Evolutionary conservation across 805 yeast genomes (phyloP).

Genomic region (Schizosaccharomyces japonicus): DNA sequence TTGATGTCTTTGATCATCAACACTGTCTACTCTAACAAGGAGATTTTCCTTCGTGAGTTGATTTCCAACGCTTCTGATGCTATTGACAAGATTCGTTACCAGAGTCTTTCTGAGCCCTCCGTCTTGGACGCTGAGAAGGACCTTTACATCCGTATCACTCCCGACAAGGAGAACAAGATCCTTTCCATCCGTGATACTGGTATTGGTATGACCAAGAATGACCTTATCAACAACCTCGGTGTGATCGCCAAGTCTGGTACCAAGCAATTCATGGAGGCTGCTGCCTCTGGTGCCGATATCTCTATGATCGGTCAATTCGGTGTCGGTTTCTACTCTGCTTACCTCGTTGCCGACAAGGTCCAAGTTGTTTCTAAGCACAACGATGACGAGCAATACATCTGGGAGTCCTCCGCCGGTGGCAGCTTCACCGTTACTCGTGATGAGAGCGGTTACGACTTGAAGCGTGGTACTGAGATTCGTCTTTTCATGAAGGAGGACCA

Average conservation of each 20-base stretch:
- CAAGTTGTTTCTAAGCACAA: slow-evolving; percentile 96
- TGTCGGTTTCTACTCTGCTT: slow-evolving; percentile 98
- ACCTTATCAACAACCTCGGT: slow-evolving; percentile 95
- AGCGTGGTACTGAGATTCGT: slow-evolving; percentile 90
- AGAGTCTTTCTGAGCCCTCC: slow-evolving; percentile 77
- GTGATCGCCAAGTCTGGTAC: slow-evolving; percentile 99
- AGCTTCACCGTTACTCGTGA: slow-evolving; percentile 90
- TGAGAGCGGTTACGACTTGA: slow-evolving; percentile 36
- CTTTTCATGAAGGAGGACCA: slow-evolving; percentile 96
- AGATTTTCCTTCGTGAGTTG: slow-evolving; percentile 94
- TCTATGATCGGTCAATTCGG: slow-evolving; percentile 99
- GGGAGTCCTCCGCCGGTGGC: slow-evolving; percentile 99
- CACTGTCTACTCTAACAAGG: slow-evolving; percentile 98
- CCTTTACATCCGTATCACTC: slow-evolving; percentile 89
- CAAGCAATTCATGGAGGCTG: slow-evolving; percentile 97
- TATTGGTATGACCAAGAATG: slow-evolving; percentile 99
- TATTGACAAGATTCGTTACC: slow-evolving; percentile 90
- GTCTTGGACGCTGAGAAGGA: slow-evolving; percentile 88
- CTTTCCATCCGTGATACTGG: slow-evolving; percentile 97
- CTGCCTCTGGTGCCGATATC: slow-evolving; percentile 97
- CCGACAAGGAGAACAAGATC: slow-evolving; percentile 79
- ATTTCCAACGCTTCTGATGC: slow-evolving; percentile 99
- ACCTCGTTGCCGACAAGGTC: slow-evolving; percentile 96
- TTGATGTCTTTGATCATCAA: slow-evolving; percentile 98
- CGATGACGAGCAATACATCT: slow-evolving; percentile 96